A percentile compares a stretch with the other conserved stretches of the same genome.
phyloP scores from a whole-genome alignment of 164 flowering plant species.

The Brasenia schreberi region DNA sequence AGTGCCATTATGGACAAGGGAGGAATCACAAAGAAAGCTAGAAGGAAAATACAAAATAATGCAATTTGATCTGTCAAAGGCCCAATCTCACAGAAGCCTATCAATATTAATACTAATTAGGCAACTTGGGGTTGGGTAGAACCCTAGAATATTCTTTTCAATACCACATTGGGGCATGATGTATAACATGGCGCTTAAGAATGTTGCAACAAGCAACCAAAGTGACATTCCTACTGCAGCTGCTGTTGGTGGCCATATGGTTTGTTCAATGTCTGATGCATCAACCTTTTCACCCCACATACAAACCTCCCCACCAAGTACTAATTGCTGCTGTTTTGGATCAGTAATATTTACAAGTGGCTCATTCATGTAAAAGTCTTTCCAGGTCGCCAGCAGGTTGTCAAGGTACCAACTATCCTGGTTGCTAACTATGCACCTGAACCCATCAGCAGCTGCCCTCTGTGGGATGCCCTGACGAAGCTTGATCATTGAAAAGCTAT shows the following conservation, averaged over 20 bases:
- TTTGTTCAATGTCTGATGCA: conserved; percentile 71
- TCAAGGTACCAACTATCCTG: conserved; percentile 97
- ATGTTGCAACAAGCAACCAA: too few relatives aligned
- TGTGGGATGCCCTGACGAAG: background rate
- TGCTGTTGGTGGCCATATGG: conserved; percentile 99
- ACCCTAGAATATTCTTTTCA: too few relatives aligned
- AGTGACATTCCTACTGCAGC: conserved; percentile 74
- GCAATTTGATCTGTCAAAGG: too few relatives aligned
- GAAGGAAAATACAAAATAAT: too few relatives aligned
- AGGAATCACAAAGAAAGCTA: too few relatives aligned
- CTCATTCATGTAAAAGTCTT: conserved; percentile 50
- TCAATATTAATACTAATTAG: too few relatives aligned
- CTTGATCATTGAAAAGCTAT: too few relatives aligned
- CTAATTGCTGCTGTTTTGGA: conserved; percentile 45
- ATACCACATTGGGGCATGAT: too few relatives aligned
- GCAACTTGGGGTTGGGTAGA: too few relatives aligned
- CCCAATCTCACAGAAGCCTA: too few relatives aligned
- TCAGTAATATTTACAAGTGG: conserved; percentile 70
- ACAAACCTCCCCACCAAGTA: conserved; percentile 95
- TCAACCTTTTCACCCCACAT: conserved; percentile 98
- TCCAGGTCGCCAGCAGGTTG: conserved; percentile 82
- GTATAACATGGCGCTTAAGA: too few relatives aligned
- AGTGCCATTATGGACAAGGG: too few relatives aligned
- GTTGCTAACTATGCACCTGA: conserved; percentile 82
- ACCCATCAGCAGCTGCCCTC: conserved; percentile 55